Evolutionary conservation across 192 early-diverging fungal genomes (phyloP), one percentile per base, ranked within the genome.

Genomic region (Rhizophlyctis rosea): DNA sequence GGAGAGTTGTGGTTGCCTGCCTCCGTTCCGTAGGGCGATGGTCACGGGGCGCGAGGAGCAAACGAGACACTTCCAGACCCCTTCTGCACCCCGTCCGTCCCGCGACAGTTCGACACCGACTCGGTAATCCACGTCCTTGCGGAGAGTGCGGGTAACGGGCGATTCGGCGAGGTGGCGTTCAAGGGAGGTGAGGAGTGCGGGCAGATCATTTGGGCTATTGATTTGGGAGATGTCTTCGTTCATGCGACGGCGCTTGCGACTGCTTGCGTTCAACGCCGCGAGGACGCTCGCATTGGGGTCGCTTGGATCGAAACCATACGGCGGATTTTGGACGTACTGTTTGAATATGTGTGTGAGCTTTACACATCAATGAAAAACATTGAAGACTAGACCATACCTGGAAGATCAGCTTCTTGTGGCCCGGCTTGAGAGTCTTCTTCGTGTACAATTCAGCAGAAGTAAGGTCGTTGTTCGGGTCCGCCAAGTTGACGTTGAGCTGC

Each of bases 11-110:
- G 67, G 67, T 34, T 68, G 67, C 23, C 67, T 57, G 9, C 67
- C 67, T 28, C 52, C 50, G 30, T 68, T 68, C 54, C 67, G 59
- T n/a, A 68, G 59, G 9, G 59, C 50, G 30, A 68, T 68, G 4
- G 59, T 62, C 4, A 68, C 60, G 21, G 67, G 67, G 3, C 67
- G 58, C 4, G 59, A 62, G 44, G 27, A 60, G 39, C 67, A 68
- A 4, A 62, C 34, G n/a, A 68, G 59, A 50, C 67, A 68, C 39
- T 62, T 61, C 67, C 67, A 68, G 24, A 68, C 39, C 28, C 67
- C 67, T 16, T 68, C 67, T 1, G 57, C 49, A 14, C 47, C 51
- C 16, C 34, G 56, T 1, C 53, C 58, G n/a, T 62, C 36, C 16
- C 53, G 33, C 18, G 59, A 54, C 21, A 48, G 49, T 34, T 54